Percentiles rank a stretch among this genome's conserved stretches.
Evolutionary conservation across 768 basidiomycete species (phyloP).

Genomic region (Suillus placidus): DNA sequence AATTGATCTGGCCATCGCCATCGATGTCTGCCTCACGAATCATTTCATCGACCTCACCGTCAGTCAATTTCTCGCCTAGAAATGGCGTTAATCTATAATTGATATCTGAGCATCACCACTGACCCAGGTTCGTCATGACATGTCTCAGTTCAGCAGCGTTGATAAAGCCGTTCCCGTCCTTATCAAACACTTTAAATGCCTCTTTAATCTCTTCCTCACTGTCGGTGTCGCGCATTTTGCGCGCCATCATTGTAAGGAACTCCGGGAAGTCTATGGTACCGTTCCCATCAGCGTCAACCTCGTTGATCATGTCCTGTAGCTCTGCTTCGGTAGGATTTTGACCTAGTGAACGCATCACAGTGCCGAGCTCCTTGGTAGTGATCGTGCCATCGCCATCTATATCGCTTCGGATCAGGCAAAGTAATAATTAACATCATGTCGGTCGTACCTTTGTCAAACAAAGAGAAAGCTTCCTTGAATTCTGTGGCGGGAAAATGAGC

Average conservation of each 20-base stretch:
- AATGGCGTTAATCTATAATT: slow-evolving; percentile 10
- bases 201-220: slow-evolving; percentile 94
- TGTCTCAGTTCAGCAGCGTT: slow-evolving; percentile 82
- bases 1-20: slow-evolving; percentile 93
- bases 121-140: slow-evolving; percentile 91
- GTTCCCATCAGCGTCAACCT: slow-evolving; percentile 88
- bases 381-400: slow-evolving; percentile 92
- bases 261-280: slow-evolving; percentile 86
- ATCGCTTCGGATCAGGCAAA: neutral
- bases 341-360: slow-evolving; percentile 90
- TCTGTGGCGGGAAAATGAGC: slow-evolving; percentile 49
- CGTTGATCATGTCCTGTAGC: slow-evolving; percentile 94
- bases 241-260: slow-evolving; percentile 83
- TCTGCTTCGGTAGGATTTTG: slow-evolving; percentile 94
- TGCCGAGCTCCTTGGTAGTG: slow-evolving; percentile 87
- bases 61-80: slow-evolving; percentile 83
- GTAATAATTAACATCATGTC: neutral
- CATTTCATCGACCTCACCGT: slow-evolving; percentile 93
- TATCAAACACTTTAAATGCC: slow-evolving; percentile 97
- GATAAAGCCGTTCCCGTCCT: slow-evolving; percentile 93
- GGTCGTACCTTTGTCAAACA: slow-evolving; percentile 89
- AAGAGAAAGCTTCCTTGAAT: slow-evolving; percentile 98
- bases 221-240: slow-evolving; percentile 91
- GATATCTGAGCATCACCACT: slow-evolving; percentile 25
- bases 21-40: slow-evolving; percentile 95